Evolutionary conservation across 1,284 basidiomycete species (phyloP).

Genomic region (Afroboletus lepidellus): DNA sequence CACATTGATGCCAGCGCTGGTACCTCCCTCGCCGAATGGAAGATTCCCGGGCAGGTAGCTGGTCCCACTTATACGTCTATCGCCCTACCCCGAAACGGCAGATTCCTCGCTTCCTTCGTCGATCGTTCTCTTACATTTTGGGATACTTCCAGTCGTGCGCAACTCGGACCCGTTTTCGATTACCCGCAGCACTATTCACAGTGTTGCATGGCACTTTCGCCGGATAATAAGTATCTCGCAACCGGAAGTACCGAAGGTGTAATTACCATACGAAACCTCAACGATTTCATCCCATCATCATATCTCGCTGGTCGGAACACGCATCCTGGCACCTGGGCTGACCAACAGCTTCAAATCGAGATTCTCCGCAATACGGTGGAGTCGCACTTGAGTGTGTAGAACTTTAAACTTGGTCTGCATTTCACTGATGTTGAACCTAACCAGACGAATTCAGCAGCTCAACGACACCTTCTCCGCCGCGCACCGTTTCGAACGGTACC

Average conservation of each 20-base stretch:
- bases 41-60: too few species aligned
- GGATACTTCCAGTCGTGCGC: too few species aligned
- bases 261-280: neutral
- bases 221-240: neutral
- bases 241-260: neutral
- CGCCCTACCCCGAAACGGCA: too few species aligned
- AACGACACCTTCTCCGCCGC: neutral
- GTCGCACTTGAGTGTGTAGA: neutral
- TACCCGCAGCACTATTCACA: neutral
- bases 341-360: neutral
- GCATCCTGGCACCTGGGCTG: neutral
- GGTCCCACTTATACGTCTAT: too few species aligned
- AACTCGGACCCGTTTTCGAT: too few species aligned
- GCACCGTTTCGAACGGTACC: neutral
- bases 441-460: neutral
- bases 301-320: neutral
- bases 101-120: too few species aligned
- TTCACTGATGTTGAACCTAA: neutral
- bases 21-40: neutral
- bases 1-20: neutral
- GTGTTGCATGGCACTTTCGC: neutral
- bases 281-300: neutral
- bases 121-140: too few species aligned
- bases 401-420: too few species aligned
- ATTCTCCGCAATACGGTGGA: neutral